Evolutionary conservation across 768 basidiomycete species (phyloP).

Genomic region (Tylopilus vinaceipallidus): DNA sequence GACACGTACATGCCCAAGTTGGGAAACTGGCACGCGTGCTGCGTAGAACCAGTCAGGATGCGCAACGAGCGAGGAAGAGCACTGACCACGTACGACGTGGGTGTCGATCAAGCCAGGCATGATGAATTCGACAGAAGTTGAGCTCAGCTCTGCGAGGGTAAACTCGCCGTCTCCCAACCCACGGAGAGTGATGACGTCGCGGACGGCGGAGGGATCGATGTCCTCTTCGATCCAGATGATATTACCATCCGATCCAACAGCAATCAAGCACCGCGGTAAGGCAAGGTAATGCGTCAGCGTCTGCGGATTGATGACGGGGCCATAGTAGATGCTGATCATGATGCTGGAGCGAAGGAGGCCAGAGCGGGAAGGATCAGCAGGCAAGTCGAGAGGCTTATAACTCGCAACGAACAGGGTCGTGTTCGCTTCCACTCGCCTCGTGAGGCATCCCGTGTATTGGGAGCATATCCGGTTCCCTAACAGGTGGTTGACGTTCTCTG

Average conservation of each 20-base stretch:
- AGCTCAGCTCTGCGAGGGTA: conserved; percentile 35
- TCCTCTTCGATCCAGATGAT: conserved; percentile 74
- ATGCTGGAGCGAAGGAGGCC: neutral
- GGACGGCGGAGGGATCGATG: conserved; percentile 47
- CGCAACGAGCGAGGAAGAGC: neutral
- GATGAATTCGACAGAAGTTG: conserved; percentile 56
- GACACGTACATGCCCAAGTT: conserved; percentile 32
- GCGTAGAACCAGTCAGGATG: neutral
- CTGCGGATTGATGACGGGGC: conserved; percentile 54
- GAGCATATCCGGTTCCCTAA: neutral
- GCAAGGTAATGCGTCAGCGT: conserved; percentile 42
- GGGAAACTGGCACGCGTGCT: conserved; percentile 40
- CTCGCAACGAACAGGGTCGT: neutral
- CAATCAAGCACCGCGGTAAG: conserved; percentile 54
- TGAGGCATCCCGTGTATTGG: neutral
- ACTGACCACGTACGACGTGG: conserved; percentile 64
- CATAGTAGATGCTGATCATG: conserved; percentile 47
- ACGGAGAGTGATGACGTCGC: conserved; percentile 48
- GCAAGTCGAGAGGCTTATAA: neutral
- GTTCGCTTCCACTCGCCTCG: no score
- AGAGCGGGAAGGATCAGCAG: neutral
- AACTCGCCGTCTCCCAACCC: conserved; percentile 39
- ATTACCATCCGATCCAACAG: conserved; percentile 46
- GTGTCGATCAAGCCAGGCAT: conserved; percentile 90
- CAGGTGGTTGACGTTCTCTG: neutral